Evolutionary conservation across 108 stramenopile genomes (phyloP).

Genomic region (Discostella stelligeroides): DNA sequence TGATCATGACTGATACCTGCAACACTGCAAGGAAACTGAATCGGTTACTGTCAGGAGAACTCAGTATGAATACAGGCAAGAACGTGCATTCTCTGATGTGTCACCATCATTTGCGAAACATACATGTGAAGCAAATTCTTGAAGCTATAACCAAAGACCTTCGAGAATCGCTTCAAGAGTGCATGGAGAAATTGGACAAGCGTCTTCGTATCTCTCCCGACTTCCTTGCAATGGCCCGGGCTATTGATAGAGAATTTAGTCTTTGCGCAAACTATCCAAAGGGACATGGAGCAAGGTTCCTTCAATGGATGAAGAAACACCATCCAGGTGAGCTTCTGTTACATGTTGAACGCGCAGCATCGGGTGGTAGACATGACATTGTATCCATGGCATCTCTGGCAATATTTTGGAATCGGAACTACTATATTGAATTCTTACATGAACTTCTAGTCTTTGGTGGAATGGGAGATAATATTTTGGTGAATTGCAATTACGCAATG

Average conservation of each 20-base stretch:
- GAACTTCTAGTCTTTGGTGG: not conserved
- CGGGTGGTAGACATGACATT: slow-evolving; percentile 8
- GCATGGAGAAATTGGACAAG: no score
- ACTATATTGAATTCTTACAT: slow-evolving; percentile 3
- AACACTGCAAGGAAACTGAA: no score
- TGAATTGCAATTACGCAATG: not conserved
- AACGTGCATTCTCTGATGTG: no score
- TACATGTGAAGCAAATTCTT: no score
- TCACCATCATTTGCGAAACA: no score
- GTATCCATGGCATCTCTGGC: slow-evolving; percentile 1
- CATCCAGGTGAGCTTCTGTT: slow-evolving; percentile 8
- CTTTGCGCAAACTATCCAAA: no score
- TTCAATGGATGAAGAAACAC: slow-evolving; percentile 11
- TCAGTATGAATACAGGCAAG: no score
- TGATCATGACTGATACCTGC: no score
- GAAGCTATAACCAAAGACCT: no score
- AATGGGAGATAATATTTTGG: slow-evolving; percentile 5
- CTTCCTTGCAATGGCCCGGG: not conserved
- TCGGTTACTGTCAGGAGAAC: no score
- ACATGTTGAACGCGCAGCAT: slow-evolving; percentile 18
- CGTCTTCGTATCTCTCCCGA: slow-evolving; percentile 8
- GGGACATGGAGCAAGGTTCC: not conserved
- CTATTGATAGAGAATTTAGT: slow-evolving; percentile 1
- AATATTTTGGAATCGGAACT: slow-evolving; percentile 22
- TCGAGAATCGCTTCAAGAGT: no score